A percentile compares a stretch with the other conserved stretches of the same genome.
phyloP scores from a whole-genome alignment of 1,284 basidiomycete genomes.

The Irpex rosettiformis region DNA sequence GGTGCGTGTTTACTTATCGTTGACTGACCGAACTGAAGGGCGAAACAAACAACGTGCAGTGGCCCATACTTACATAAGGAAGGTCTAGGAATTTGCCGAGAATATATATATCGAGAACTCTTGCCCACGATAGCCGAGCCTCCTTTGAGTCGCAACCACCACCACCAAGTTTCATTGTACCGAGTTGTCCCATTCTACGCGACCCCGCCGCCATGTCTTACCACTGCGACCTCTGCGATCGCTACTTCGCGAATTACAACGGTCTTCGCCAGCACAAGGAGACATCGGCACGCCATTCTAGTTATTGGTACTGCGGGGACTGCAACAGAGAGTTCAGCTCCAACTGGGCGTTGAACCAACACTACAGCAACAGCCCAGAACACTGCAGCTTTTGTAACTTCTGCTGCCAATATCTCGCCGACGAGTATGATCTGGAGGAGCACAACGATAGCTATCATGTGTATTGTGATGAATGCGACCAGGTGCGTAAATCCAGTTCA shows the following conservation, averaged over 20 bases:
- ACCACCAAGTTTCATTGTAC: neutral
- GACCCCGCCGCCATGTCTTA: neutral
- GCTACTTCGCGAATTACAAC: constrained; percentile 8
- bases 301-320: constrained; percentile 26
- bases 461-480: constrained; percentile 3
- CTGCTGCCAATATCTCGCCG: constrained; percentile 22
- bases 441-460: constrained; percentile 4
- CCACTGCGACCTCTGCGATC: constrained; percentile 11
- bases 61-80: no score
- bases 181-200: no score
- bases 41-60: no score
- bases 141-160: neutral
- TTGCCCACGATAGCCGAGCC: neutral
- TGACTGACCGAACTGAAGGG: no score
- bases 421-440: neutral
- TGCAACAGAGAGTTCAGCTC: constrained; percentile 26
- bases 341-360: constrained; percentile 13
- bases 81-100: no score
- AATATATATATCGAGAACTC: neutral
- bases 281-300: constrained; percentile 28
- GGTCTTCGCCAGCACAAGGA: constrained; percentile 25
- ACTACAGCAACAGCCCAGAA: constrained; percentile 20
- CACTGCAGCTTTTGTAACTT: constrained; percentile 26
- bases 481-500: neutral
- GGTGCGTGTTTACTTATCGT: no score